Conservation (phyloP, 352 stramenopile genomes). For the Phytophthora meadii region DNA sequence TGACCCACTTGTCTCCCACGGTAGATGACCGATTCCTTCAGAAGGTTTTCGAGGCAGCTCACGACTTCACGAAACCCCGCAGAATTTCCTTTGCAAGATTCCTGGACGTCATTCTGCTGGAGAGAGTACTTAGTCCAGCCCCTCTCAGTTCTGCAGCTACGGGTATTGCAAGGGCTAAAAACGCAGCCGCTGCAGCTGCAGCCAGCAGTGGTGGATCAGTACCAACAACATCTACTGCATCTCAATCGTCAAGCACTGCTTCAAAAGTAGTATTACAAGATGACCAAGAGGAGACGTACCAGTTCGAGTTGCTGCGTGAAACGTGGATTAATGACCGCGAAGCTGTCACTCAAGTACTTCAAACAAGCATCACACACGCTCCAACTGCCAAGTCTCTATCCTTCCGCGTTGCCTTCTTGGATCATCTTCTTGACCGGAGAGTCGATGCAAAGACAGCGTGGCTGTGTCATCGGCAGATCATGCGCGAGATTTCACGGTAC, state of each 20-base stretch:
- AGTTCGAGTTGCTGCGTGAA: conserved; percentile 76
- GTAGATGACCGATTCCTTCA: conserved; percentile 67
- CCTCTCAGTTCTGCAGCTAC: conserved; percentile 21
- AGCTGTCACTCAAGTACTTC: conserved; percentile 50
- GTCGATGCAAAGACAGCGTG: conserved; percentile 84
- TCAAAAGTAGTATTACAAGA: conserved; percentile 18
- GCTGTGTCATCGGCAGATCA: conserved; percentile 82
- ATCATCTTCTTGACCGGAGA: conserved; percentile 63
- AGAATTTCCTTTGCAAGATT: conserved; percentile 72
- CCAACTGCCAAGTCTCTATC: conserved; percentile 62
- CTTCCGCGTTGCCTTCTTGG: conserved; percentile 73
- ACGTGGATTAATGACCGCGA: conserved; percentile 73
- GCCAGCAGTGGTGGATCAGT: background rate
- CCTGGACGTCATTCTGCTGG: conserved; percentile 63
- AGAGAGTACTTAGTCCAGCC: conserved; percentile 53
- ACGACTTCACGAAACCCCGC: conserved; percentile 64
- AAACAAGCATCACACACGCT: conserved; percentile 60
- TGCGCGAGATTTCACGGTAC: conserved; percentile 76
- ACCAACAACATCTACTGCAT: background rate
- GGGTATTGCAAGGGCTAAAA: conserved; percentile 34
- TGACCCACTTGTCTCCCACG: conserved; percentile 58
- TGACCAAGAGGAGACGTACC: conserved; percentile 76
- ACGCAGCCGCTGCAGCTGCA: conserved; percentile 12
- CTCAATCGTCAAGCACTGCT: conserved; percentile 8
- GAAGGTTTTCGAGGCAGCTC: conserved; percentile 62